phyloP scores from a whole-genome alignment of 768 basidiomycete genomes.

The Neoboletus subvelutipes region DNA sequence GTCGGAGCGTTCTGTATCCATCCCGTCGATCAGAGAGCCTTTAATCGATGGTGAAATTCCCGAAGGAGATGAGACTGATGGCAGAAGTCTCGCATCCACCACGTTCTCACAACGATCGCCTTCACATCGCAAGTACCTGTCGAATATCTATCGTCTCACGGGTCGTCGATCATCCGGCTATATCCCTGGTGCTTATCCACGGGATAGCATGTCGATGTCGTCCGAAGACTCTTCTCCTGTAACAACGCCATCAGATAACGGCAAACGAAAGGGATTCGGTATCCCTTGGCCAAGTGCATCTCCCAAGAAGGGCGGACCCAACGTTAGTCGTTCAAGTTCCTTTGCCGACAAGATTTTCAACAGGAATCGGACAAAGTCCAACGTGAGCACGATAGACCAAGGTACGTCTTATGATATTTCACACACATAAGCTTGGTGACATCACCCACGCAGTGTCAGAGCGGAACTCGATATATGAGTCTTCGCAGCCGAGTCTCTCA shows the following conservation, averaged over 20 bases:
- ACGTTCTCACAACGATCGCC: slow-evolving; percentile 54
- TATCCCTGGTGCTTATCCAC: slow-evolving; percentile 43
- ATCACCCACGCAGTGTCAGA: slow-evolving; percentile 15
- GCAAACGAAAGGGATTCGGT: slow-evolving; percentile 32
- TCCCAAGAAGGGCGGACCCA: slow-evolving; percentile 49
- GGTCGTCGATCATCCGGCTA: slow-evolving; percentile 38
- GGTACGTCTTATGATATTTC: slow-evolving; percentile 36
- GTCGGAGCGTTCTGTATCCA: slow-evolving; percentile 30
- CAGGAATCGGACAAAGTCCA: slow-evolving; percentile 54
- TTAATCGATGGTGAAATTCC: slow-evolving; percentile 22
- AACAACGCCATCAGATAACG: slow-evolving; percentile 55
- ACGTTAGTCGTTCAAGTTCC: slow-evolving; percentile 49
- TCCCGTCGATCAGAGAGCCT: slow-evolving; percentile 32
- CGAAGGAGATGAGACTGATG: slow-evolving; percentile 30
- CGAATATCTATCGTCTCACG: slow-evolving; percentile 48
- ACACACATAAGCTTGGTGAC: neutral
- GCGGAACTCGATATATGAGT: slow-evolving; percentile 28
- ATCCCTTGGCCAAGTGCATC: slow-evolving; percentile 50
- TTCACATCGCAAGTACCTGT: slow-evolving; percentile 45
- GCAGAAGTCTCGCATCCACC: slow-evolving; percentile 33
- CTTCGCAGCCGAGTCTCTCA: slow-evolving; percentile 25
- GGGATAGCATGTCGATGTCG: slow-evolving; percentile 64
- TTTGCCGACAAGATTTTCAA: slow-evolving; percentile 63
- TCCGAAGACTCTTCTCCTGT: slow-evolving; percentile 66
- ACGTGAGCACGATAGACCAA: slow-evolving; percentile 43